Evolutionary conservation across 2,329 filamentous ascomycete species (phyloP), one percentile per base, ranked within the genome.

Genomic region (Ceratocystis variospora): DNA sequence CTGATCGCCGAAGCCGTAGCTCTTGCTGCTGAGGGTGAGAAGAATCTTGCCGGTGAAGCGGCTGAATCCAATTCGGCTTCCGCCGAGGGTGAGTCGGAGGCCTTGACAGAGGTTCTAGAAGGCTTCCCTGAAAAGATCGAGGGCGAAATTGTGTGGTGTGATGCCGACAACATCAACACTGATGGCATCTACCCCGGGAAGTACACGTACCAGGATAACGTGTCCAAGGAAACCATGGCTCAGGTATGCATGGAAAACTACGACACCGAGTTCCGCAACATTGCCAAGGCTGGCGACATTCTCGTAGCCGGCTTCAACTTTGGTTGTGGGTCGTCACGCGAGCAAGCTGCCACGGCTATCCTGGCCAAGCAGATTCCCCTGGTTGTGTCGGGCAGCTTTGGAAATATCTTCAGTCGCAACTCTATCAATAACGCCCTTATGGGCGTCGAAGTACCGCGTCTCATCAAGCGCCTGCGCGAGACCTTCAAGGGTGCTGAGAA

Each of bases 191-290:
- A 97, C 75, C 88, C 91, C 0, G 90, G 89, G 10, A 87, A 87
- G 75, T 88, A 90, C 75, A 96, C 92, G 0, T 97, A 97, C 76
- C 90, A 95, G 73, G 92, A 97, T 73, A 82, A 89, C 71, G 80
- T 97, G 0, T 77, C 88, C 0, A 79, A 77, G 0, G 87, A 90
- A 68, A 84, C 84, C 66, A 96, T 97, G 93, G 90, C 90, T 0
- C 79, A 88, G 70, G 91, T 92, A 0, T 92, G 88, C 75, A 96
- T 97, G 91, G 83, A 88, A 74, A 97, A 97, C 80, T 97, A 96
- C 77, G 93, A 97, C 73, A 77, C 81, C 0, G 74, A 79, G 0
- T 96, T 96, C 73, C 75, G 80, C 8, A 74, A 76, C 0, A 79
- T 86, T 45, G 86, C 88, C 59, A 81, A 82, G 69, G 73, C 83